A percentile compares a stretch with the other conserved stretches of the same genome.
Evolutionary conservation across 2,329 filamentous ascomycete species (phyloP).

Genomic region (Cytospora leucostoma): DNA sequence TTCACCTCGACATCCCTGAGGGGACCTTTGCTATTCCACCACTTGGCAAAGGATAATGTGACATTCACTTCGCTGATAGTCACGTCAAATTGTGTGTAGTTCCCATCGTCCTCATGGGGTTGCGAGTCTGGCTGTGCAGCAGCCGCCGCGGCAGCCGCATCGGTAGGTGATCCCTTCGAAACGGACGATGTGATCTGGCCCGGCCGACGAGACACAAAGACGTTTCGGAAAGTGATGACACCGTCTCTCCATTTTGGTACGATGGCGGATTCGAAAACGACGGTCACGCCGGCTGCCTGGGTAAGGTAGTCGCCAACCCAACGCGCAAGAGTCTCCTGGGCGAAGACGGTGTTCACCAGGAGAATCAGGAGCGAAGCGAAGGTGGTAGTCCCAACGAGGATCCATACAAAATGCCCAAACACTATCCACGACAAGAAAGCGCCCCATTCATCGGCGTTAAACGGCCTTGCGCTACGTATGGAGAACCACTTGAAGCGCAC

Average conservation of each 20-base stretch:
- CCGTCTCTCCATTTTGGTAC: slow-evolving; percentile 95
- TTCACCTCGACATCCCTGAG: slow-evolving; percentile 92
- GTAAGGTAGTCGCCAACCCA: slow-evolving; percentile 97
- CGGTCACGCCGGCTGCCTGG: slow-evolving; percentile 85
- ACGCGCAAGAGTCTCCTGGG: slow-evolving; percentile 90
- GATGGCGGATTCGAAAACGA: slow-evolving; percentile 96
- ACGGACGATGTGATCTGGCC: slow-evolving; percentile 81
- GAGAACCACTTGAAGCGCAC: slow-evolving; percentile 98
- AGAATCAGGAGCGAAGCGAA: slow-evolving; percentile 93
- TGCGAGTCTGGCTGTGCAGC: slow-evolving; percentile 42
- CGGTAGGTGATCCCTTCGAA: slow-evolving; percentile 85
- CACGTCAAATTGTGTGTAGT: slow-evolving; percentile 96
- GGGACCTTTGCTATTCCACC: slow-evolving; percentile 95
- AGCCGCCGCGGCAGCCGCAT: slow-evolving; percentile 82
- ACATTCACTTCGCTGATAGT: slow-evolving; percentile 96
- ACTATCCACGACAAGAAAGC: slow-evolving; percentile 96
- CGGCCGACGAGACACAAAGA: slow-evolving; percentile 89
- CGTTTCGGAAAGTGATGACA: slow-evolving; percentile 94
- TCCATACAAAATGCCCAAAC: slow-evolving; percentile 90
- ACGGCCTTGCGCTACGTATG: slow-evolving; percentile 88
- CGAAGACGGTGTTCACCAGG: slow-evolving; percentile 92
- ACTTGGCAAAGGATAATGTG: slow-evolving; percentile 95
- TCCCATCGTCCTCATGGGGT: slow-evolving; percentile 76
- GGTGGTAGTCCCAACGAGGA: slow-evolving; percentile 94
- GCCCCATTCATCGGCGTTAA: slow-evolving; percentile 94